Conservation (phyloP, 179 eudicot species). For the Silene coronaria region DNA sequence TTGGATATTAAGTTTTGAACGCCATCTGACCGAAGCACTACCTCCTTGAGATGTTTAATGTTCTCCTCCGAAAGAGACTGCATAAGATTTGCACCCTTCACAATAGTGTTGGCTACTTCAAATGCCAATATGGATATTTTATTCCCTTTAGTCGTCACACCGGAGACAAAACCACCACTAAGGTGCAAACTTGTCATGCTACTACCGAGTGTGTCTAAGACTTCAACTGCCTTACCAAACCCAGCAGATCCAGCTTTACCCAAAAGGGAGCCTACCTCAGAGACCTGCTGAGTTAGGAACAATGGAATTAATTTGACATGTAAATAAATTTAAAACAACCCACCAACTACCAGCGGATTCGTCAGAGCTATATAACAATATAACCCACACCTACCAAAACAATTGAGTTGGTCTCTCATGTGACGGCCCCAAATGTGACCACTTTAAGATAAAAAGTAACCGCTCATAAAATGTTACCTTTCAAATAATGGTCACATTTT, state of each 20-base stretch:
- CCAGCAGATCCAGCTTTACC: constrained; percentile 58
- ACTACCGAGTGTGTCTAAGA: constrained; percentile 93
- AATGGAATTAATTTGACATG: neutral
- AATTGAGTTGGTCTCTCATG: too few relatives aligned
- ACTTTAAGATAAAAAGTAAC: too few relatives aligned
- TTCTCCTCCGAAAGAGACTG: constrained; percentile 80
- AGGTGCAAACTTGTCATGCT: constrained; percentile 86
- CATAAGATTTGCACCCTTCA: constrained; percentile 90
- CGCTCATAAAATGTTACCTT: too few relatives aligned
- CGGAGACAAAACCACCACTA: constrained; percentile 78
- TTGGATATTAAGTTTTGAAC: constrained; percentile 69
- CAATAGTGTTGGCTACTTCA: constrained; percentile 93
- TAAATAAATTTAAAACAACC: neutral
- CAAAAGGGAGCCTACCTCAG: constrained; percentile 78
- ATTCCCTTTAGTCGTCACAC: constrained; percentile 61
- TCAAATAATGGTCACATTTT: too few relatives aligned
- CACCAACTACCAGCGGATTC: constrained; percentile 11
- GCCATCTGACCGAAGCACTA: constrained; percentile 82
- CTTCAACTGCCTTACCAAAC: constrained; percentile 91
- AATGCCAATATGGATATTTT: constrained; percentile 80
- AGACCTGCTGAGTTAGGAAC: constrained; percentile 41
- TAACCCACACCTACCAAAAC: neutral
- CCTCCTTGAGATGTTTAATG: constrained; percentile 73
- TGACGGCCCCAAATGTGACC: too few relatives aligned
- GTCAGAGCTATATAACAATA: neutral